Conservation (phyloP, 2,329 filamentous ascomycete species). For the Sphaerulina populicola region DNA sequence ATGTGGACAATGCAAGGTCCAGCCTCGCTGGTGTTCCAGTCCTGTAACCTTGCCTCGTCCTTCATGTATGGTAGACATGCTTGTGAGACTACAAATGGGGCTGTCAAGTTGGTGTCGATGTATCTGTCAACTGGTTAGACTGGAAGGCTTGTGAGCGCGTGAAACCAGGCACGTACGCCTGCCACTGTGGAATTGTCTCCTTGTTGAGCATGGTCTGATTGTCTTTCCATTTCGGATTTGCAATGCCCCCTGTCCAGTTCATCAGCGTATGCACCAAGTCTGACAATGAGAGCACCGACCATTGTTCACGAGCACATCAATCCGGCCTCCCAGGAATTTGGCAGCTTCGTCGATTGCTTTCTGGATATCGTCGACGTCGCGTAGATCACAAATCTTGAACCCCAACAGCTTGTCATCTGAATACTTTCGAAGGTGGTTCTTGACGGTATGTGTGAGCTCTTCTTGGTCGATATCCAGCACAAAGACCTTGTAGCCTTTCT, state of each 20-base stretch:
- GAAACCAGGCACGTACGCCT: slow-evolving; percentile 18
- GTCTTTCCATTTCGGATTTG: slow-evolving; percentile 28
- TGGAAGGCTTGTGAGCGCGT: not conserved
- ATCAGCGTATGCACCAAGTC: not conserved
- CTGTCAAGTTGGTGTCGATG: slow-evolving; percentile 36
- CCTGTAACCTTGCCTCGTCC: slow-evolving; percentile 10
- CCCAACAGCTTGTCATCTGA: slow-evolving; percentile 13
- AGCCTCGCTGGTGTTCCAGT: slow-evolving; percentile 14
- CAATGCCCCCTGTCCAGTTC: slow-evolving; percentile 26
- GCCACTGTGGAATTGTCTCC: slow-evolving; percentile 33
- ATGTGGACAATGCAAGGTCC: slow-evolving; percentile 40
- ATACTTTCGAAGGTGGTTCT: slow-evolving; percentile 27
- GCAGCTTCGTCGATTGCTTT: slow-evolving; percentile 28
- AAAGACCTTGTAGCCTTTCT: slow-evolving; percentile 34
- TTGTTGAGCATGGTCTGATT: slow-evolving; percentile 30
- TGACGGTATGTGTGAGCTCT: slow-evolving; percentile 33
- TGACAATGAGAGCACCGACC: slow-evolving; percentile 8
- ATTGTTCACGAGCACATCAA: slow-evolving; percentile 38
- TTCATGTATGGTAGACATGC: slow-evolving; percentile 29
- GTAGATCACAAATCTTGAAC: slow-evolving; percentile 29
- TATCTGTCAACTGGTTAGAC: slow-evolving; percentile 18
- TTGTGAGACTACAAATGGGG: slow-evolving; percentile 27
- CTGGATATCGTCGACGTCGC: slow-evolving; percentile 29
- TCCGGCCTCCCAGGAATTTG: slow-evolving; percentile 29
- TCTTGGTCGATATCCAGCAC: slow-evolving; percentile 35